phyloP scores from a whole-genome alignment of 148 eudicot genomes.

The Simmondsia chinensis region DNA sequence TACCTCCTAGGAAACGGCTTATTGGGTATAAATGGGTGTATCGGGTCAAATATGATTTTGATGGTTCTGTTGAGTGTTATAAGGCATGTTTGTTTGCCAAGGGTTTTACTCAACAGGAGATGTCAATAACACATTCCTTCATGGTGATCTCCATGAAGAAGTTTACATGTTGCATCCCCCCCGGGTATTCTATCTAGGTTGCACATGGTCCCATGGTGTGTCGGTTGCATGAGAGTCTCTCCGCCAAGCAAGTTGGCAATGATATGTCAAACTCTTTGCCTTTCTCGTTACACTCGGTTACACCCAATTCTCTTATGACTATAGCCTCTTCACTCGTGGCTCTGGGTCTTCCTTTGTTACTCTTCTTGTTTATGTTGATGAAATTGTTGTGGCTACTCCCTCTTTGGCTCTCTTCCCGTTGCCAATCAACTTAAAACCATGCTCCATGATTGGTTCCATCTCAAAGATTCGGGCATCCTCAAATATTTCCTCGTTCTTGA shows the following conservation, averaged over 20 bases:
- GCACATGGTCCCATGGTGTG: background rate
- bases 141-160: no score
- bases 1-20: background rate
- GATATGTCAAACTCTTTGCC: background rate
- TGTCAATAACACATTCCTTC: background rate
- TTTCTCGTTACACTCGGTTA: background rate
- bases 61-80: background rate
- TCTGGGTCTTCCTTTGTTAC: background rate
- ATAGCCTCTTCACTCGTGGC: background rate
- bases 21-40: background rate
- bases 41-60: background rate
- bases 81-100: background rate
- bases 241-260: background rate
- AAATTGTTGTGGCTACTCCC: conserved; percentile 1
- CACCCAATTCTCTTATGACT: background rate
- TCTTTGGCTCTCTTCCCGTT: background rate
- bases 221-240: background rate
- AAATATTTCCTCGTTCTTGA: conserved; percentile 11
- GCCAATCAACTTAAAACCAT: background rate
- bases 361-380: conserved; percentile 1
- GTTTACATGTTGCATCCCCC: no score
- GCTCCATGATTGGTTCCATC: background rate
- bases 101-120: background rate
- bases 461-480: background rate
- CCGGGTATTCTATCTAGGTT: no score